Base-by-base conservation (phyloP, 495 filamentous ascomycete genomes). In the Tuber brumale region DNA sequence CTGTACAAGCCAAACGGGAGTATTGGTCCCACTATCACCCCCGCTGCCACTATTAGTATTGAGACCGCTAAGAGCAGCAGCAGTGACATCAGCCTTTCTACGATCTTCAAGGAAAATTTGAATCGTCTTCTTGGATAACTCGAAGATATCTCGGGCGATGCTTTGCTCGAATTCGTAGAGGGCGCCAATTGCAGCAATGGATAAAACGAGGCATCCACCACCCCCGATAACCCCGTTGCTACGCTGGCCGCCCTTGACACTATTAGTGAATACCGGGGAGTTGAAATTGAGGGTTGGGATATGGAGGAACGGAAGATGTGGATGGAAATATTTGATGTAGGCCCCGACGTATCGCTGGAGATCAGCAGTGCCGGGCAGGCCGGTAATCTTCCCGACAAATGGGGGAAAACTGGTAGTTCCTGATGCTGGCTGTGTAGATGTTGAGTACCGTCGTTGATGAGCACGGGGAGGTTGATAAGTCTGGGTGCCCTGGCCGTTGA, bases 1-100 rank as follows among this genome's bases (percentile, higher is more conserved):
- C 82, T 99, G 95, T n/a, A 99, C 93, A 42, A 99, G 88, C 95
- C 95, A 97, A 71, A 97, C 87, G 3, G 95, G 95, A 19, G 94
- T 97, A 51, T 90, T 89, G 57, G 69, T 73, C 72, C 72, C 61
- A 31, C 72, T 76, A 45, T 81, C 81, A 51, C 73, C 72, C 42
- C 76, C 76, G 27, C 61, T 73, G 37, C 75, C 76, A 73, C 41
- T 75, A 21, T 66, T 21, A 37, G 72, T 31, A 79, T 95, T 92
- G 69, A 91, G 86, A 2, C 90, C 87, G 79, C 88, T 89, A 75
- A 95, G 92, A 74, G 88, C 87, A 46, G 88, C 87, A 46, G 87
- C 85, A 71, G 87, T 85, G 85, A 96, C 90, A 84, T 96, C 94
- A 43, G 92, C 93, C 84, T 95, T 95, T 69, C 94, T 90, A 71